These are phyloP conservation scores for Linum usitatissimum DNA, from an alignment of 345 rosid genomes.

Conservation along the genomic window DNA sequence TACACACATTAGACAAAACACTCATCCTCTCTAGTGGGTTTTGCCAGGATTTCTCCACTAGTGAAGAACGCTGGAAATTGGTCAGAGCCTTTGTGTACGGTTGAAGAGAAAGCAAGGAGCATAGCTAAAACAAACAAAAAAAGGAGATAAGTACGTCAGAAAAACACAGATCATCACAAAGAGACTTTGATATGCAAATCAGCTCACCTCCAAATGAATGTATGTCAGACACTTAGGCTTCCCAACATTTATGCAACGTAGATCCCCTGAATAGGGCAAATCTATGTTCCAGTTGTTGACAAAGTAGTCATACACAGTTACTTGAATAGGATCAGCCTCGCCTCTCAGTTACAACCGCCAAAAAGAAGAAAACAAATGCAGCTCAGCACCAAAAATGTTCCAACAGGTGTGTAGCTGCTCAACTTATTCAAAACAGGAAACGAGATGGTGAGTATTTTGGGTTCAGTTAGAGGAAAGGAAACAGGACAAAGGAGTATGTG, in stretches of 20 bases:
- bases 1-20: conserved; percentile 46
- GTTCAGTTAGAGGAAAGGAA: neutral
- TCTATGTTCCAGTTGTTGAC: no score
- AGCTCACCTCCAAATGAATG: no score
- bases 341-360: conserved; percentile 53
- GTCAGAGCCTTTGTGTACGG: conserved; percentile 80
- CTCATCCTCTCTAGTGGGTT: conserved; percentile 84
- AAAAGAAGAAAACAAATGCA: neutral
- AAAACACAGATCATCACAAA: no score
- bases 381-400: neutral
- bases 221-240: conserved; percentile 82
- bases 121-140: no score
- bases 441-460: no score
- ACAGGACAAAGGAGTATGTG: no score
- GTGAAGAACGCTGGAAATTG: conserved; percentile 55
- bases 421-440: neutral
- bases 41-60: conserved; percentile 89
- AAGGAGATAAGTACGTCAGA: no score
- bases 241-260: conserved; percentile 89
- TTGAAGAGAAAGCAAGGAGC: conserved; percentile 74
- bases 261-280: conserved; percentile 50
- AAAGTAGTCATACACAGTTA: conserved; percentile 55
- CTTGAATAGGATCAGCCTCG: conserved; percentile 36
- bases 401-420: neutral
- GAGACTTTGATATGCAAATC: no score